Base-by-base conservation (phyloP, 495 filamentous ascomycete genomes). In the Xylaria bambusicola region DNA sequence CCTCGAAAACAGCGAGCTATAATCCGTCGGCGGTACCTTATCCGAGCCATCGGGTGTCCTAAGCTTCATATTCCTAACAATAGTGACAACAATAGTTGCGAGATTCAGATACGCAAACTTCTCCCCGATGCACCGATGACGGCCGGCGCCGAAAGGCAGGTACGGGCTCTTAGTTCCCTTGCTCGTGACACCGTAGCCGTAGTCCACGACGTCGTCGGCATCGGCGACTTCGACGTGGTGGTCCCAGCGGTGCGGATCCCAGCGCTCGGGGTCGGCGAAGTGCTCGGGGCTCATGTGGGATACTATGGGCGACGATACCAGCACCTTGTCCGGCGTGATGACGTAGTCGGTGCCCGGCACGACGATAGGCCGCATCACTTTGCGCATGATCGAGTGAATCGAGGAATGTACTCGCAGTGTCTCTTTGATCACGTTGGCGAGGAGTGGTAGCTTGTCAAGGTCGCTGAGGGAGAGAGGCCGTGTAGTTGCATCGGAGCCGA, bases 301-400 rank as follows among this genome's bases (percentile, higher is more conserved):
- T 29, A 82, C 75, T 18, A 56, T 56, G 42, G 90, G 90, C 9
- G 89, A 84, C 4, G 88, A 82, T 38, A 93, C 80, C 21, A 93
- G 77, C 17, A 77, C 77, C 67, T 89, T 85, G 8, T 73, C 75
- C 0, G 80, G 72, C 3, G 87, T 86, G 56, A 93, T 80, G 20
- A 85, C 75, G 63, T 83, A 91, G 12, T 78, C 71, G 4, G 86
- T 92, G 23, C 83, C 86, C 10, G 86, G 79, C 45, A 92, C 76
- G 0, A 78, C 75, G 62, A 90, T 77, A 4, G 86, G 84, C 49
- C 77, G 75, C 63, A 82, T 89, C 60, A 89, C 87, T 66, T 84
- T 83, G 60, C 87, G 85, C 75, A 90, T 81, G 62, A 90, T 84
- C 4, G 85, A 84, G 63, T 89, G 86, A 60, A 89, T 87, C 4